Percentiles rank a stretch among this genome's conserved stretches.
Evolutionary conservation across 2,329 filamentous ascomycete genomes (phyloP).

Genomic region (Alternaria sp.): DNA sequence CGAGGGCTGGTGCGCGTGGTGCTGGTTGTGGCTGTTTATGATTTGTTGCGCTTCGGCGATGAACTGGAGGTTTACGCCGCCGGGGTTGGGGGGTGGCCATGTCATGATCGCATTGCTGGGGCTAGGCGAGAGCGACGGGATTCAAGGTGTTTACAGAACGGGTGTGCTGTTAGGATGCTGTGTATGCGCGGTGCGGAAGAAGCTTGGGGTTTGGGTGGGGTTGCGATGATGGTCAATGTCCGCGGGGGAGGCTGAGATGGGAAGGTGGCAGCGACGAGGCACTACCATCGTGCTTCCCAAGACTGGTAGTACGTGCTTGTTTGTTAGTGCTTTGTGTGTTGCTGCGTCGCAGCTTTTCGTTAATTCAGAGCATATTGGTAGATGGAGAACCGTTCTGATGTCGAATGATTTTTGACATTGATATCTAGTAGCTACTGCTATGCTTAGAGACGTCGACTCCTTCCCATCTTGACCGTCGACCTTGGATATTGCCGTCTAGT

Average conservation of each 20-base stretch:
- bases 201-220: constrained; percentile 5
- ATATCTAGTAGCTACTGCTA: neutral
- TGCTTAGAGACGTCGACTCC: constrained; percentile 1
- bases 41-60: neutral
- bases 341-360: neutral
- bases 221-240: constrained; percentile 10
- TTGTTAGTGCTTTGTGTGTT: neutral
- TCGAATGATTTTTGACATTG: neutral
- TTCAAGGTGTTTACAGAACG: neutral
- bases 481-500: constrained; percentile 11
- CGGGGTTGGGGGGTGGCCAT: neutral
- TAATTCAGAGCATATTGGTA: neutral
- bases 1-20: neutral
- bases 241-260: constrained; percentile 26
- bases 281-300: neutral
- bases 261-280: constrained; percentile 23
- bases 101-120: constrained; percentile 10
- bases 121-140: neutral
- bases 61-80: neutral
- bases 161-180: neutral
- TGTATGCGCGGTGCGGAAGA: neutral
- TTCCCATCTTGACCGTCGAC: neutral
- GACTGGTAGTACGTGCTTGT: neutral
- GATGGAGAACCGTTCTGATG: neutral
- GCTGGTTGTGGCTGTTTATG: neutral